Evolutionary conservation across 768 basidiomycete species (phyloP).

Genomic region (Imleria badia): DNA sequence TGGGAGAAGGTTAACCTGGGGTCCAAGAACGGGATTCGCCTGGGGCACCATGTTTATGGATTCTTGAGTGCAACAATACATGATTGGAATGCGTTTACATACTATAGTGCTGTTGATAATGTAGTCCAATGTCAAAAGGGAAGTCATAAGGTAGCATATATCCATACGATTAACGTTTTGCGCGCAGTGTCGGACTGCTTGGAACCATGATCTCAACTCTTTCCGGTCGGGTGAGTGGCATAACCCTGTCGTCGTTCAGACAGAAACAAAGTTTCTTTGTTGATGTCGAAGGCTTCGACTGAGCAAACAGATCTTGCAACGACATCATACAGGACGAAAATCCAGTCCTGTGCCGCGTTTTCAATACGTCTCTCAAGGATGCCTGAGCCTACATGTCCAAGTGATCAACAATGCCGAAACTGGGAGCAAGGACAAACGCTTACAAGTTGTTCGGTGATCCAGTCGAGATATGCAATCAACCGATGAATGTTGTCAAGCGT

Average conservation of each 20-base stretch:
- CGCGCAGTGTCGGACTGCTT: constrained; percentile 21
- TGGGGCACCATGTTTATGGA: neutral
- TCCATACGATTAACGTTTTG: constrained; percentile 16
- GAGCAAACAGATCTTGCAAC: constrained; percentile 23
- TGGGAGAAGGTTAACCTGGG: no score
- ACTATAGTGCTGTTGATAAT: constrained; percentile 8
- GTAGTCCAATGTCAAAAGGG: constrained; percentile 10
- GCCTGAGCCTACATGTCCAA: constrained; percentile 16
- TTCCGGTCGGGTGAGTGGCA: neutral
- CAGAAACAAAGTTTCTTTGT: constrained; percentile 13
- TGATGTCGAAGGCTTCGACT: constrained; percentile 6
- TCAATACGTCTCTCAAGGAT: constrained; percentile 13
- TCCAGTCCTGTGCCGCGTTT: constrained; percentile 2
- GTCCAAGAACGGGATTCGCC: no score
- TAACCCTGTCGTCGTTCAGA: neutral
- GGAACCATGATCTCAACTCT: constrained; percentile 20
- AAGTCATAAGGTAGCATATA: constrained; percentile 9
- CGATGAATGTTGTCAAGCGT: constrained; percentile 18
- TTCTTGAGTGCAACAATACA: neutral
- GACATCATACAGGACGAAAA: constrained; percentile 18
- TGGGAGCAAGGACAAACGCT: neutral
- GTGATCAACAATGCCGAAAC: constrained; percentile 1
- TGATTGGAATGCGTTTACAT: constrained; percentile 4
- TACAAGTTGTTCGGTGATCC: constrained; percentile 28
- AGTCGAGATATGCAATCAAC: constrained; percentile 28